Percentiles rank a stretch among this genome's conserved stretches.
These are phyloP conservation scores for Loxodes magnus DNA, from an alignment of 73 alveolate genomes.

Conservation along the genomic window DNA sequence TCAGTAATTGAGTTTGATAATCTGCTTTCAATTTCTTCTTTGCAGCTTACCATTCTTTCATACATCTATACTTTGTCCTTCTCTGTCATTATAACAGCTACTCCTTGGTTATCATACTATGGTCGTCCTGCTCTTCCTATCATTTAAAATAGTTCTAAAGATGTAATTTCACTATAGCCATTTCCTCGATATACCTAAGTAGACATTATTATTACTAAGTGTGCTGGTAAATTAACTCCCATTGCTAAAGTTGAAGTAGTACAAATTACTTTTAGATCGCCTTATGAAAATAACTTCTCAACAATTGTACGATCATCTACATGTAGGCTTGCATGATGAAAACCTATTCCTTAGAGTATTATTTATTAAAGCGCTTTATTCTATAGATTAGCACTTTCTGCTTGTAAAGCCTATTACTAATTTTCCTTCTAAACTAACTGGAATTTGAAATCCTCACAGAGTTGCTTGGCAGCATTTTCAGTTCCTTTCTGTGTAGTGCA, in stretches of 20 bases:
- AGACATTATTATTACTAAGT: constrained; percentile 98
- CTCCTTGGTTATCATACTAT: constrained; percentile 94
- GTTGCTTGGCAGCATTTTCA: too few species aligned
- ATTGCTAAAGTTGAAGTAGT: constrained; percentile 98
- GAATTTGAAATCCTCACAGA: too few species aligned
- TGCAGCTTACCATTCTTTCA: constrained; percentile 86
- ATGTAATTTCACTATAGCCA: constrained; percentile 99
- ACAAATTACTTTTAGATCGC: constrained; percentile 66
- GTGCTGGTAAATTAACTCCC: constrained; percentile 99
- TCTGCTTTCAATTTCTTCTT: constrained; percentile 97
- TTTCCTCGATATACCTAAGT: constrained; percentile 98
- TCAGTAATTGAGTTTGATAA: constrained; percentile 78
- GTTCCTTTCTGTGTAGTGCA: too few species aligned
- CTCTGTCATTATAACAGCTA: constrained; percentile 96
- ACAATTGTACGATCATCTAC: constrained; percentile 91
- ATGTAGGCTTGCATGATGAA: constrained; percentile 99
- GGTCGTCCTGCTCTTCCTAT: constrained; percentile 99
- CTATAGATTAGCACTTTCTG: too few species aligned
- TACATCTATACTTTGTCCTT: constrained; percentile 91
- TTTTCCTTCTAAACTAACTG: too few species aligned
- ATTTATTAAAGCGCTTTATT: constrained; percentile 88
- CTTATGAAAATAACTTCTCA: constrained; percentile 91
- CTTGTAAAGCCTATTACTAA: too few species aligned
- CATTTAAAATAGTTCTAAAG: constrained; percentile 96
- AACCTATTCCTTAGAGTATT: constrained; percentile 90